A percentile compares a stretch with the other conserved stretches of the same genome.
Conservation (phyloP, 495 filamentous ascomycete species). For the Penicillium lagena region DNA sequence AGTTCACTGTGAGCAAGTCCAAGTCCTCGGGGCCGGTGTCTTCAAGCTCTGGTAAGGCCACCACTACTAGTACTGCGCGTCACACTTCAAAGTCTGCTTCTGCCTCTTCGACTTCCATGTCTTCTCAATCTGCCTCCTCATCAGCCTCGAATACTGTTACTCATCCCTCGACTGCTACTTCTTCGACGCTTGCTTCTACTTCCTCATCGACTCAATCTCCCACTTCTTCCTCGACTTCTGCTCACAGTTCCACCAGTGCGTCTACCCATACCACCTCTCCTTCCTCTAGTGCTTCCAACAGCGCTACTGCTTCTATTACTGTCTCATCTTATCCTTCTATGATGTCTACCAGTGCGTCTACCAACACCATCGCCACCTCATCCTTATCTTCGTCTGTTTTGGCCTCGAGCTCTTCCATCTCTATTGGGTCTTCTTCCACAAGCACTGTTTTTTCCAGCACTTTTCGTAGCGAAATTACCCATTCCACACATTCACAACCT, state of each 20-base stretch:
- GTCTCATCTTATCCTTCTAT: constrained; percentile 2
- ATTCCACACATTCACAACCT: not conserved
- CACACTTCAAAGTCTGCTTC: constrained; percentile 10
- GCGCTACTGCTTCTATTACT: constrained; percentile 1
- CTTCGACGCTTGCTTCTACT: constrained; percentile 14
- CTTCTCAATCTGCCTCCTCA: constrained; percentile 7
- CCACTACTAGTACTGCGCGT: constrained; percentile 22
- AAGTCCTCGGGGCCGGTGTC: constrained; percentile 3
- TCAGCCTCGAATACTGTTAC: constrained; percentile 7
- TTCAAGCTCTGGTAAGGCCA: constrained; percentile 25
- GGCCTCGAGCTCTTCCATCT: not conserved
- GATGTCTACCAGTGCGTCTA: constrained; percentile 2
- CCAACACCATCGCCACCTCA: not conserved
- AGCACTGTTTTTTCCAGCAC: not conserved
- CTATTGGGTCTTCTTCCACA: not conserved
- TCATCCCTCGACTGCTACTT: constrained; percentile 8
- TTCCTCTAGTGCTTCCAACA: constrained; percentile 1
- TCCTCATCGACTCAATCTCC: constrained; percentile 14
- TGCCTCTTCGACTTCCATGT: not conserved
- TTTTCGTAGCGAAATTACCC: not conserved
- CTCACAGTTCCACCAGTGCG: constrained; percentile 9
- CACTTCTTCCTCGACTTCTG: constrained; percentile 15
- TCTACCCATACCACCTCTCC: not conserved
- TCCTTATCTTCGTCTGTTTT: not conserved
- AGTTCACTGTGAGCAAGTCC: constrained; percentile 20